phyloP scores from a whole-genome alignment of 345 rosid genomes.

The Rhizophora apiculata region DNA sequence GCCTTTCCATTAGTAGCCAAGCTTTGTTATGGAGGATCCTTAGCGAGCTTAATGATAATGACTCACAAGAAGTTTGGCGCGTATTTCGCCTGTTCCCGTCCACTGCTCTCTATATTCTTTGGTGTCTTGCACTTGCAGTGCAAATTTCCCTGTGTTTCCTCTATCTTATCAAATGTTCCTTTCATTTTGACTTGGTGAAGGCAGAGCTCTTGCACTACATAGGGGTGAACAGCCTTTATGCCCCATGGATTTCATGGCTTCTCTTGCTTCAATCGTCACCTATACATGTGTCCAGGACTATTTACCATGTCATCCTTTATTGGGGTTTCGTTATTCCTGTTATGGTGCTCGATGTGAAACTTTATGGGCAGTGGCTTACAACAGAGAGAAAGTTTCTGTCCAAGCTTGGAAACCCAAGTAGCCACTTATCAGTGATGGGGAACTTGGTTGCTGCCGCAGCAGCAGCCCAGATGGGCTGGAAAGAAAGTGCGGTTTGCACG shows the following conservation, averaged over 20 bases:
- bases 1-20: conserved; percentile 36
- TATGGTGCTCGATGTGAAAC: conserved; percentile 49
- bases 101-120: conserved; percentile 26
- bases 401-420: conserved; percentile 54
- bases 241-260: conserved; percentile 68
- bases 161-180: conserved; percentile 29
- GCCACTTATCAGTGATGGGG: conserved; percentile 59
- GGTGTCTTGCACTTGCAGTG: conserved; percentile 31
- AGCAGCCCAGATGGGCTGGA: conserved; percentile 59
- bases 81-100: conserved; percentile 14
- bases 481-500: conserved; percentile 53
- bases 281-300: neutral
- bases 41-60: conserved; percentile 7
- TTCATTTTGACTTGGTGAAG: conserved; percentile 37
- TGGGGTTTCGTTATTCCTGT: conserved; percentile 44
- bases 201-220: conserved; percentile 45
- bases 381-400: conserved; percentile 57
- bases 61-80: conserved; percentile 7
- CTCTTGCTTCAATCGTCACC: conserved; percentile 68
- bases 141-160: conserved; percentile 30
- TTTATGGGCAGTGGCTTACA: conserved; percentile 81
- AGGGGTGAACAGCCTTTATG: conserved; percentile 60
- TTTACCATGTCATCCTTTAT: conserved; percentile 30
- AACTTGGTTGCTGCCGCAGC: conserved; percentile 56
- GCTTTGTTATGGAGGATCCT: conserved; percentile 47